Evolutionary conservation across 2,329 filamentous ascomycete species (phyloP).

Genomic region (Shiraia sp.): DNA sequence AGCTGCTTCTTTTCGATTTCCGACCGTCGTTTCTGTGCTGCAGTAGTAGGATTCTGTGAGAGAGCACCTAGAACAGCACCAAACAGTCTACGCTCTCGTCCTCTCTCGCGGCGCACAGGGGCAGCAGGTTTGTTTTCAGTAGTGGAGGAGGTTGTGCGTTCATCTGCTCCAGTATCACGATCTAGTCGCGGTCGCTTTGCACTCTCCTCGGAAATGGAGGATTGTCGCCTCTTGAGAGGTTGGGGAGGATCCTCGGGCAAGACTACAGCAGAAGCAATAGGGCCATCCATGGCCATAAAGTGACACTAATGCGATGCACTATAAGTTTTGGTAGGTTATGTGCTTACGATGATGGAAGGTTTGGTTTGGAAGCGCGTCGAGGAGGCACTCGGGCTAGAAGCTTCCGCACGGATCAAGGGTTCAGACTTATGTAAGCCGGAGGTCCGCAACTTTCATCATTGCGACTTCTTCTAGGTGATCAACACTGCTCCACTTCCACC

Average conservation of each 20-base stretch:
- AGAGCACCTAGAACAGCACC: constrained; percentile 79
- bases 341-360: neutral
- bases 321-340: neutral
- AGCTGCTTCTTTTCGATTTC: constrained; percentile 84
- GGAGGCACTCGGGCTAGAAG: constrained; percentile 10
- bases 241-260: constrained; percentile 49
- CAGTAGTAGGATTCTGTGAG: constrained; percentile 67
- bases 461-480: neutral
- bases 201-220: constrained; percentile 55
- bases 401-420: constrained; percentile 31
- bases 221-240: constrained; percentile 58
- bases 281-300: constrained; percentile 38
- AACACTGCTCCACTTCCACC: neutral
- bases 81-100: constrained; percentile 82
- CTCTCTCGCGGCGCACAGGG: constrained; percentile 64
- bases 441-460: constrained; percentile 16
- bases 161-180: constrained; percentile 25
- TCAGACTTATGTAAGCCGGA: constrained; percentile 13
- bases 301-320: neutral
- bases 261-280: constrained; percentile 59
- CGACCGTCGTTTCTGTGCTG: constrained; percentile 68
- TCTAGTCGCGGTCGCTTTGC: constrained; percentile 59
- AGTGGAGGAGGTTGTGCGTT: constrained; percentile 23
- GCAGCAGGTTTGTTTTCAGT: constrained; percentile 43
- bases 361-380: neutral